phyloP scores from a whole-genome alignment of 768 basidiomycete species.

The Phylloporus sp. region DNA sequence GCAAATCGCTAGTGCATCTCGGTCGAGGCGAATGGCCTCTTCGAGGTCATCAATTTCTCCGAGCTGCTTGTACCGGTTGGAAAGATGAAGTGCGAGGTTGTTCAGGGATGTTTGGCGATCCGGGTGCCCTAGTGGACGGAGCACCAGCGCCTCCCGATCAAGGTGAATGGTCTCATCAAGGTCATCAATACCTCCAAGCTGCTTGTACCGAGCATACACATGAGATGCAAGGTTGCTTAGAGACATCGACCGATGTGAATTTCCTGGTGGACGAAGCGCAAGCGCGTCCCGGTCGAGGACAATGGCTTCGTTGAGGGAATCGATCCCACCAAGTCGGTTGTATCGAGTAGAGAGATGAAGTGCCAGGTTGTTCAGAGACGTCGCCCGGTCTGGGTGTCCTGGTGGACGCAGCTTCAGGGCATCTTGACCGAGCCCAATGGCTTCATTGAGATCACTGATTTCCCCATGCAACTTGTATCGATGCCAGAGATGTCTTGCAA shows the following conservation, averaged over 20 bases:
- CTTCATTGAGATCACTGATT: background rate
- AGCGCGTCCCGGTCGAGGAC: background rate
- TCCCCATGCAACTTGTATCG: background rate
- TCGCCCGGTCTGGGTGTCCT: background rate
- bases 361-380: background rate
- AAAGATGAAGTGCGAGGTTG: background rate
- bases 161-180: background rate
- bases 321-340: too few species aligned
- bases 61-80: too few species aligned
- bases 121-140: background rate
- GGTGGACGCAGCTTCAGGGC: background rate
- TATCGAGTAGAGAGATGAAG: background rate
- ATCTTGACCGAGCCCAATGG: background rate
- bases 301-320: background rate
- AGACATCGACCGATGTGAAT: background rate
- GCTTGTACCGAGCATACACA: background rate
- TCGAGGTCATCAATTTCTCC: too few species aligned
- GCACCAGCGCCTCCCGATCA: background rate
- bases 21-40: too few species aligned
- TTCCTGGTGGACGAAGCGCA: background rate
- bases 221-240: background rate
- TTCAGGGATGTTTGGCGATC: background rate
- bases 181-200: background rate
- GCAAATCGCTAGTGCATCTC: too few species aligned
- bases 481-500: background rate